Evolutionary conservation across 495 filamentous ascomycete species (phyloP).

Genomic region (Penicillium nucicola): DNA sequence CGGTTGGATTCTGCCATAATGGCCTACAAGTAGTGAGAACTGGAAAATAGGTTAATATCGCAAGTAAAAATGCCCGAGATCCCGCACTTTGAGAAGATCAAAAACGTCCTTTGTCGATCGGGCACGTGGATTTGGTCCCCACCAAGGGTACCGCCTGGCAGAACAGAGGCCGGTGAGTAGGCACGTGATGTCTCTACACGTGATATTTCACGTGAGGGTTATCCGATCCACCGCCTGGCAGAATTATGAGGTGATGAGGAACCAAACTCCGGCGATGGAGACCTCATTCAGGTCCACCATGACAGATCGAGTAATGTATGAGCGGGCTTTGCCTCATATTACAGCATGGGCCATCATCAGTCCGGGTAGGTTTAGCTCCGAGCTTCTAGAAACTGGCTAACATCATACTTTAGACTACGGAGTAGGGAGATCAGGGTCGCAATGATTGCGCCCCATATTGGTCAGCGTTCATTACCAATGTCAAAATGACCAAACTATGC

Average conservation of each 20-base stretch:
- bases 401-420: too few species aligned
- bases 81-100: conserved; percentile 5
- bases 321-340: not conserved
- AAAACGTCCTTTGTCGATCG: conserved; percentile 11
- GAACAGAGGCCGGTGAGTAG: not conserved
- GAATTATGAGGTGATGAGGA: not conserved
- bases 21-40: not conserved
- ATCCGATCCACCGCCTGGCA: not conserved
- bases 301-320: conserved; percentile 7
- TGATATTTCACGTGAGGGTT: not conserved
- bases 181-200: not conserved
- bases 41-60: not conserved
- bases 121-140: conserved; percentile 13
- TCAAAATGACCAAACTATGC: not conserved
- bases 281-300: conserved; percentile 7
- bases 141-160: not conserved
- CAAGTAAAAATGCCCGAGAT: not conserved
- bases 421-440: not conserved
- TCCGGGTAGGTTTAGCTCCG: too few species aligned
- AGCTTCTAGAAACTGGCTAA: conserved; percentile 8
- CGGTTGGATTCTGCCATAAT: conserved; percentile 32
- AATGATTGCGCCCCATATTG: conserved; percentile 6
- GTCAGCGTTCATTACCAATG: conserved; percentile 15
- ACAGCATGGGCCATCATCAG: too few species aligned
- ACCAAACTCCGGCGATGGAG: not conserved